A percentile compares a stretch with the other conserved stretches of the same genome.
phyloP scores from a whole-genome alignment of 2,329 filamentous ascomycete genomes.

The Colletotrichum abscissum region DNA sequence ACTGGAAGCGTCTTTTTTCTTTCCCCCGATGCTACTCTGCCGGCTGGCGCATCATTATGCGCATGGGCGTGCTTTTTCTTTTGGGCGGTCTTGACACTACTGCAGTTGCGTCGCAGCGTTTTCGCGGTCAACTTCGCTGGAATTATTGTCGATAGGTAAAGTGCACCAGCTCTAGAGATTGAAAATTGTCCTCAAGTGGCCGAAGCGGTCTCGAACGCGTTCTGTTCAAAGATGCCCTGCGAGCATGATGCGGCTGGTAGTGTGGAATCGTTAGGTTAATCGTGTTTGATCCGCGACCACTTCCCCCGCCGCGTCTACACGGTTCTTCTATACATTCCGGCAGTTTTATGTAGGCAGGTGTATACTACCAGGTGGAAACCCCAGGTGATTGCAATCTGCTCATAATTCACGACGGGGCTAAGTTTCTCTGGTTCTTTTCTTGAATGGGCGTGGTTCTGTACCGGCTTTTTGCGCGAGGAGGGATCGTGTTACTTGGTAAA shows the following conservation, averaged over 20 bases:
- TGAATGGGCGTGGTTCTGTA: conserved; percentile 9
- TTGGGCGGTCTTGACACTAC: neutral
- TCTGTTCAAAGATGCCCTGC: neutral
- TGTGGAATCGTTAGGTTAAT: no score
- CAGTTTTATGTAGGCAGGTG: no score
- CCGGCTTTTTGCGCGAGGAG: neutral
- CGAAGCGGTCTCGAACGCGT: neutral
- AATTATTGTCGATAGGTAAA: neutral
- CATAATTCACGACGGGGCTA: no score
- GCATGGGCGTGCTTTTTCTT: neutral
- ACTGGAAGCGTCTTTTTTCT: neutral
- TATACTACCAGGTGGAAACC: no score
- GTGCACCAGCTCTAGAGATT: neutral
- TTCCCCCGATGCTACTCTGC: neutral
- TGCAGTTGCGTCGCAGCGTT: neutral
- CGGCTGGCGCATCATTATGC: neutral
- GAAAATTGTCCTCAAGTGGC: no score
- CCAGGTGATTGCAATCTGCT: no score
- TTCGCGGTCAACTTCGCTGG: neutral
- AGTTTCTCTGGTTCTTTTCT: neutral
- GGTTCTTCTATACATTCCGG: no score
- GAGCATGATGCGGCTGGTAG: neutral
- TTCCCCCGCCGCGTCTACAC: no score
- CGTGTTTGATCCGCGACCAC: no score
- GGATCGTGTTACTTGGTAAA: neutral